Conservation (phyloP, 1,284 basidiomycete species). For the Phlebopus sp. region DNA sequence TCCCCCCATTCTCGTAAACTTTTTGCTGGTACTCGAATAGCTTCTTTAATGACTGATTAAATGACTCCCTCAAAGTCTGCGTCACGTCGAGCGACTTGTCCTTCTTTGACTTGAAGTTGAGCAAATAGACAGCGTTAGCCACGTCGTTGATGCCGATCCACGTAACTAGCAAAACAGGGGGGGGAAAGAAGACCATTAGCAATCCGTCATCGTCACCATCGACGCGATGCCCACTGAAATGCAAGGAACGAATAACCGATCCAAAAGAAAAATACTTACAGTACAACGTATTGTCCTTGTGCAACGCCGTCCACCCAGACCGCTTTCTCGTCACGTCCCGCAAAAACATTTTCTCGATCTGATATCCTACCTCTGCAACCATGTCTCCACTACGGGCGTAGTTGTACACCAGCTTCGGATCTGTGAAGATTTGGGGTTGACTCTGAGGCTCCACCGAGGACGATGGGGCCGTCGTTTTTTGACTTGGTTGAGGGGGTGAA, state of each 20-base stretch:
- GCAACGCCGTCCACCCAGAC: constrained; percentile 28
- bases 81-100: not conserved
- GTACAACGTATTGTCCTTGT: constrained; percentile 28
- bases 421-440: too few relatives aligned
- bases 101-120: not conserved
- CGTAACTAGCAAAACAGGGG: constrained; percentile 38
- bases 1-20: constrained; percentile 53
- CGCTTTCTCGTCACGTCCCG: constrained; percentile 8
- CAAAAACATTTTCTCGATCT: constrained; percentile 22
- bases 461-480: not conserved
- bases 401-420: constrained; percentile 23
- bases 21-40: constrained; percentile 45
- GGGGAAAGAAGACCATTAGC: not conserved
- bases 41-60: constrained; percentile 9
- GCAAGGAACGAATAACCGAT: too few relatives aligned
- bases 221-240: too few relatives aligned
- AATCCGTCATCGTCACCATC: not conserved
- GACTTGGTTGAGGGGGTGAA: constrained; percentile 8
- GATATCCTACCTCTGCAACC: constrained; percentile 21
- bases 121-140: constrained; percentile 37
- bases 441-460: too few relatives aligned
- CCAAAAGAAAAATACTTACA: constrained; percentile 15
- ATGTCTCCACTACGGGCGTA: constrained; percentile 27
- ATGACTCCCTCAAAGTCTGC: too few relatives aligned
- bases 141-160: constrained; percentile 68